Conservation (phyloP, 768 basidiomycete species). For the Suillus spraguei region DNA sequence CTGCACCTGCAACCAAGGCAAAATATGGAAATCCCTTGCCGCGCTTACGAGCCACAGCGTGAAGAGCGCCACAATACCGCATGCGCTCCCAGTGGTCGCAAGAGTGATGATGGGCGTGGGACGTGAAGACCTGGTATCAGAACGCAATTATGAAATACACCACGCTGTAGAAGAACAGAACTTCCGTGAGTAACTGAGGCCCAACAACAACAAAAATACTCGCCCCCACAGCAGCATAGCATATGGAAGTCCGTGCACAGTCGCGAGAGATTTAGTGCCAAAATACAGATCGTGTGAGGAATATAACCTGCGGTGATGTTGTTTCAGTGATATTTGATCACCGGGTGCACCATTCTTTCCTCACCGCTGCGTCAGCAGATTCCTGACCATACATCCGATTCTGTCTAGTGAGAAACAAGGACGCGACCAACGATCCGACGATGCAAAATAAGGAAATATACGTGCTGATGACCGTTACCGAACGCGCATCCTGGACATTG, state of each 20-base stretch:
- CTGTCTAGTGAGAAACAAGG: conserved; percentile 38
- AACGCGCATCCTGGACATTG: conserved; percentile 16
- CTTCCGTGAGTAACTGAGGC: not conserved
- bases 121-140: conserved; percentile 25
- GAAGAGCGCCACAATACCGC: conserved; percentile 21
- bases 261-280: conserved; percentile 28
- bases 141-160: conserved; percentile 29
- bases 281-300: conserved; percentile 13
- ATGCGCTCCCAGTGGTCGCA: conserved; percentile 18
- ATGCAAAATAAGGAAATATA: conserved; percentile 40
- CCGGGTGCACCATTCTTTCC: conserved; percentile 1
- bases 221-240: conserved; percentile 33
- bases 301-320: conserved; percentile 3
- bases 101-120: conserved; percentile 19
- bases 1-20: not conserved
- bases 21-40: conserved; percentile 1
- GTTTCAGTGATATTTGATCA: not conserved
- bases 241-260: conserved; percentile 36
- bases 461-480: conserved; percentile 17
- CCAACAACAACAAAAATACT: not conserved
- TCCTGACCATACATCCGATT: conserved; percentile 31
- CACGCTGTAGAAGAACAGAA: conserved; percentile 19
- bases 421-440: conserved; percentile 37
- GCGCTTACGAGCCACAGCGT: conserved; percentile 20
- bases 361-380: conserved; percentile 31